A percentile compares a stretch with the other conserved stretches of the same genome.
Conservation (phyloP, 176 grass and related monocot genomes). For the Poa annua region DNA sequence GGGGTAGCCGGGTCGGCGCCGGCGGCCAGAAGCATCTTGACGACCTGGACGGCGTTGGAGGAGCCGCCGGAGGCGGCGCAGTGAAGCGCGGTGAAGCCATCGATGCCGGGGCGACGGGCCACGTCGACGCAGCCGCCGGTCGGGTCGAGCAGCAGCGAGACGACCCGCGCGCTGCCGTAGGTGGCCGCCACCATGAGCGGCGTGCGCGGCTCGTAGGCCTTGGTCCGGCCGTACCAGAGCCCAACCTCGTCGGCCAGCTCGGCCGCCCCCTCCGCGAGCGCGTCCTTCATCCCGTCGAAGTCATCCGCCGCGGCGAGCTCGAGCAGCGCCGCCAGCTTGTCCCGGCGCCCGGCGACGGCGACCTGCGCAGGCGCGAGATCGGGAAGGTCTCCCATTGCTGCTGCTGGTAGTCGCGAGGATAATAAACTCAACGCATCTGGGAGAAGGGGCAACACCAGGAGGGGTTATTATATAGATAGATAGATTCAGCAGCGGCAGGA, state of each 20-base stretch:
- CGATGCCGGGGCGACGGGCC: conserved; percentile 43
- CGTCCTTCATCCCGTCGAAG: conserved; percentile 32
- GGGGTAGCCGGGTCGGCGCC: conserved; percentile 62
- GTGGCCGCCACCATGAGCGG: conserved; percentile 88
- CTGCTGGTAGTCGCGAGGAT: neutral
- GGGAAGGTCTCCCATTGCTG: conserved; percentile 47
- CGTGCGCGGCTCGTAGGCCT: conserved; percentile 70
- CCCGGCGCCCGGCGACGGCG: conserved; percentile 31
- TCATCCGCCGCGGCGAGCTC: conserved; percentile 81
- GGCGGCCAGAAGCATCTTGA: conserved; percentile 63
- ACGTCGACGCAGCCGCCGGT: conserved; percentile 52
- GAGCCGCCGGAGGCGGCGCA: conserved; percentile 74
- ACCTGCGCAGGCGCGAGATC: conserved; percentile 45
- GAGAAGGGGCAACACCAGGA: neutral
- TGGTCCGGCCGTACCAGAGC: conserved; percentile 76
- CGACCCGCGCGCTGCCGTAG: conserved; percentile 62
- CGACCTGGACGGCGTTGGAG: conserved; percentile 47
- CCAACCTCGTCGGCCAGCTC: conserved; percentile 60
- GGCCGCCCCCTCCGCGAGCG: conserved; percentile 24
- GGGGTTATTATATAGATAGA: neutral
- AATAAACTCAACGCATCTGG: conserved; percentile 44
- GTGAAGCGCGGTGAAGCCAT: conserved; percentile 73
- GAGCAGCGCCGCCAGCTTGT: conserved; percentile 56
- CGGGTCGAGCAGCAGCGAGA: conserved; percentile 56
- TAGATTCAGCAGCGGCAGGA: conserved; percentile 31